These are phyloP conservation scores for Marasmius sp. DNA, from an alignment of 1,284 basidiomycete species.

Conservation along the genomic window DNA sequence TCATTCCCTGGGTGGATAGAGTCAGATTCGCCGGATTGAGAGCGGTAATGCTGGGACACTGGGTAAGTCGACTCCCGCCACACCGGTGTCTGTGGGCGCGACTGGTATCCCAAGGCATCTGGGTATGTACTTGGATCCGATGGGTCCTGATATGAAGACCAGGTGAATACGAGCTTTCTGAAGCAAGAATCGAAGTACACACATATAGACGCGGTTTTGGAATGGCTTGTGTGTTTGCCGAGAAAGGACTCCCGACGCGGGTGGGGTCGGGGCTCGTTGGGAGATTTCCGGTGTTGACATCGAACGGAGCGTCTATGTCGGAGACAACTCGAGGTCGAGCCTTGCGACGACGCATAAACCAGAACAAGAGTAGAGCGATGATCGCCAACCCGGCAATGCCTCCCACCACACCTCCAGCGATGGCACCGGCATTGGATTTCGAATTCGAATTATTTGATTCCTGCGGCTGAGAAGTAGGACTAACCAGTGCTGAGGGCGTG, in stretches of 20 bases:
- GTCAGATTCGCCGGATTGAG: neutral
- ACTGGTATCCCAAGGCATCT: neutral
- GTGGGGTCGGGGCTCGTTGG: neutral
- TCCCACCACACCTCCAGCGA: conserved; percentile 45
- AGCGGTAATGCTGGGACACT: neutral
- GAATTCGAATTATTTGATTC: conserved; percentile 12
- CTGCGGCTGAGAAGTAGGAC: conserved; percentile 1
- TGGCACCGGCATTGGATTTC: conserved; percentile 37
- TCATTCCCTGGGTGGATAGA: neutral
- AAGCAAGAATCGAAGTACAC: neutral
- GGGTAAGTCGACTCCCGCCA: neutral
- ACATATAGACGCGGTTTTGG: neutral
- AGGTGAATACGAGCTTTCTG: neutral
- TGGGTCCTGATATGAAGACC: neutral
- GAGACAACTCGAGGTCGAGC: neutral
- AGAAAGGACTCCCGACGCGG: neutral
- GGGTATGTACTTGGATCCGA: conserved; percentile 1
- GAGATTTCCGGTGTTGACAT: neutral
- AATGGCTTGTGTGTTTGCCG: neutral
- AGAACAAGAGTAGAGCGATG: neutral
- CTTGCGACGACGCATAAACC: neutral
- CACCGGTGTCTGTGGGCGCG: neutral
- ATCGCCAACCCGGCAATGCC: conserved; percentile 33
- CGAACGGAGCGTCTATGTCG: neutral
- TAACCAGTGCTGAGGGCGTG: conserved; percentile 1